Evolutionary conservation across 345 rosid species (phyloP), one percentile per base, ranked within the genome.

Genomic region (Eucalyptus virginea): DNA sequence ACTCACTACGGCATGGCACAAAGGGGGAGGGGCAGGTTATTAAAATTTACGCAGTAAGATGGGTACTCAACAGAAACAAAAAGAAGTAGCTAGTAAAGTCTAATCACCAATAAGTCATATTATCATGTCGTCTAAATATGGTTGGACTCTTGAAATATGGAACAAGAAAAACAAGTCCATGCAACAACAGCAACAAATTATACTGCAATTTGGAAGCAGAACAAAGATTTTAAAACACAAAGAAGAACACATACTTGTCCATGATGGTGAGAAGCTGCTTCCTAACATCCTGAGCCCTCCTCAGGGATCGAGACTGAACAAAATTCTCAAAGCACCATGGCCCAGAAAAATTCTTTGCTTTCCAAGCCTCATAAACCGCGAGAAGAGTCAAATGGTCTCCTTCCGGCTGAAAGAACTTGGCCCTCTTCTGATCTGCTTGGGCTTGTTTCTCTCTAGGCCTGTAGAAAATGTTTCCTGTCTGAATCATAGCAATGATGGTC

Each of bases 331-430:
- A 95, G 92, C 99, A 97, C 98, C 97, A 97, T 52, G 98, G 96
- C 65, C 96, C 98, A 8, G 99, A 95, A 92, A 96, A 96, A 91
- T 94, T 95, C 87, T 97, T 95, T 4, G 95, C 96, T 92, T 96
- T 97, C 99, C 99, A 97, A 54, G 98, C 98, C 92, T 96, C 98
- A 51, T 97, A 97, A 2, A 96, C 97, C 30, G 99, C 99, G 81
- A 97, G 97, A 86, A 96, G 92, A n/a, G 99, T 98, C 95, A 98
- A 90, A 91, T 97, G 98, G 91, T 97, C 99, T 80, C 99, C 99
- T 93, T 95, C 97, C 0, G 97, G 97, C 94, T 94, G 98, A 93
- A 97, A 95, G 94, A 97, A 97, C 90, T 96, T 97, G 69, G 99
- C 98, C 89, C 95, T 94, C 93, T 96, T 98, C 91, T 95, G 97